phyloP scores from a whole-genome alignment of 139 green algal species.

The Tetratostichococcus sp. region DNA sequence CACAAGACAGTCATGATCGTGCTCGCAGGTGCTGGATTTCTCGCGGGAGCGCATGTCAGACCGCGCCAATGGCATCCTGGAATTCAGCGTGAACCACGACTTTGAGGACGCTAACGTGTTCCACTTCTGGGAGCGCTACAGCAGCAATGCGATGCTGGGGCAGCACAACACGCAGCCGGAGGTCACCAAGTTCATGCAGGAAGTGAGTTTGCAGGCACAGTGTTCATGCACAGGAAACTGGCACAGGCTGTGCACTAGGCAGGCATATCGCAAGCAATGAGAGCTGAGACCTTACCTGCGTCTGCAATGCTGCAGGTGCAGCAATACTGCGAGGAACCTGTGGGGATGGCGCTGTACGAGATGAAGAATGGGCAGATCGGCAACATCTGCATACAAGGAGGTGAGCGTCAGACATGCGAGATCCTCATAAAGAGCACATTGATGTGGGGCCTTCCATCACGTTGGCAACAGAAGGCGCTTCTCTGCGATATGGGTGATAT shows the following conservation, averaged over 20 bases:
- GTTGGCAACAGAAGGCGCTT: neutral
- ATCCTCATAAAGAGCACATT: too few species aligned
- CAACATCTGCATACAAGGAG: conserved; percentile 40
- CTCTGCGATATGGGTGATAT: too few species aligned
- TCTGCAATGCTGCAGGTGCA: too few species aligned
- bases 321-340: conserved; percentile 40
- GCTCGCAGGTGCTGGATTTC: conserved; percentile 30
- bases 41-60: conserved; percentile 28
- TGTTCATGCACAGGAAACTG: too few species aligned
- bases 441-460: too few species aligned
- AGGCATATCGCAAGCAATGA: too few species aligned
- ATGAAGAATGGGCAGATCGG: conserved; percentile 60
- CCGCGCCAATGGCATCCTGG: conserved; percentile 40
- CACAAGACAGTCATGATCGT: too few species aligned
- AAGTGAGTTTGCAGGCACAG: conserved; percentile 30
- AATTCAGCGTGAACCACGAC: conserved; percentile 38
- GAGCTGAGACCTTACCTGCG: too few species aligned
- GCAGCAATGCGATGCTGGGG: conserved; percentile 44
- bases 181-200: conserved; percentile 46
- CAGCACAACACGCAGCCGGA: conserved; percentile 42
- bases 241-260: too few species aligned
- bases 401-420: too few species aligned
- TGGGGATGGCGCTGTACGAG: conserved; percentile 72
- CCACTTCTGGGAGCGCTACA: conserved; percentile 75
- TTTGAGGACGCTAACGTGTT: conserved; percentile 46